Evolutionary conservation across 768 basidiomycete genomes (phyloP), one percentile per base, ranked within the genome.

Genomic region (Leucocoprinus leucothites): DNA sequence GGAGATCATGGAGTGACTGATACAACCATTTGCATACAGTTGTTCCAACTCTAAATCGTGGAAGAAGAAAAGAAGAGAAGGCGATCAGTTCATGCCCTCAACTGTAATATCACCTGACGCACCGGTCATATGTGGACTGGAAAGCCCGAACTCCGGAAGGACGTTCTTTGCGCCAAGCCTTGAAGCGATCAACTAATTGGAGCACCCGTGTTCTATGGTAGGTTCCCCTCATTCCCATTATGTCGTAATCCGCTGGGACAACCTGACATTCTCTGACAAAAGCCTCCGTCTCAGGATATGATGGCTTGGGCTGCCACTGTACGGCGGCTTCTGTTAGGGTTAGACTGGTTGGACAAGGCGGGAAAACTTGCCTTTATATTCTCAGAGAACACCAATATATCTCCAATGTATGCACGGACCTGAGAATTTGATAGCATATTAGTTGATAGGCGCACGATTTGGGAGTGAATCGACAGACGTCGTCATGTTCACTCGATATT

Each of bases 121-220:
- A 85, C 81, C 86, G 81, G 64, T 95, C 92, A 61, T 94, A 93
- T n/a, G 80, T 85, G 0, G 91, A 94, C 63, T 91, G 86, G 63
- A 91, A 87, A 3, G 91, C 91, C 31, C 86, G 82, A 22, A 84
- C 81, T 3, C 91, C 91, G 18, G 90, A 82, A 3, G 84, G 66
- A 28, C 92, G 81, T 57, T 87, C 80, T 36, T 76, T 74, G 28
- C 89, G 78, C 91, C 89, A 91, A 18, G 74, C 65, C 41, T 82
- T 80, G 65, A 95, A 86, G 21, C 74, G 76, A 19, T 77, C 69
- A 1, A 87, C 83, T 3, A 92, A 77, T 48, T 84, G 78, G 9
- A 74, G 61, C 4, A 93, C 76, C 43, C 87, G 78, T 14, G 68
- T 71, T 57, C 73, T 71, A 63, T 90, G 86, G 60, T 84, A 88